Evolutionary conservation across 2,329 filamentous ascomycete genomes (phyloP).

Genomic region (Verticillium isaacii): DNA sequence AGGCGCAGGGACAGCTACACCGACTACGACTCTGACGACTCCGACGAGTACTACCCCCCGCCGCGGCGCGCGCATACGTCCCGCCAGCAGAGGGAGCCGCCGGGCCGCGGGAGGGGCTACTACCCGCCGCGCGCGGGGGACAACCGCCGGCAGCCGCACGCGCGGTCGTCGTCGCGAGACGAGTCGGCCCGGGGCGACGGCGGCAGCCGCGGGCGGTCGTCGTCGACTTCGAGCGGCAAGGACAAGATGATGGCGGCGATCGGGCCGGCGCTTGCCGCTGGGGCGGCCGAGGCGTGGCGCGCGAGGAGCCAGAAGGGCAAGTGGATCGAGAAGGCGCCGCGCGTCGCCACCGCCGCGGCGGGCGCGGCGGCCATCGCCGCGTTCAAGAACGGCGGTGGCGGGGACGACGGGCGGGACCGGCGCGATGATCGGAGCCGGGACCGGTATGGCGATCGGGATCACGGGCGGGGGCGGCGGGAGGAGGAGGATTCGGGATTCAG

Average conservation of each 20-base stretch:
- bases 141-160: neutral
- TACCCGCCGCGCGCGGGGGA: conserved; percentile 1
- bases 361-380: conserved; percentile 13
- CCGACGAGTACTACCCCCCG: conserved; percentile 5
- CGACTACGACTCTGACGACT: conserved; percentile 6
- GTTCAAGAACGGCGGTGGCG: conserved; percentile 6
- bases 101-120: neutral
- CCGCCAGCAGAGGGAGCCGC: neutral
- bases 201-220: conserved; percentile 1
- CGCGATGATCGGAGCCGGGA: neutral
- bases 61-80: neutral
- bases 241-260: conserved; percentile 9
- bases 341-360: conserved; percentile 11
- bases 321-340: conserved; percentile 9
- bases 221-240: neutral
- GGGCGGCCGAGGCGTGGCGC: conserved; percentile 10
- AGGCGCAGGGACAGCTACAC: neutral
- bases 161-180: neutral
- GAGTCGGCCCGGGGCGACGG: neutral
- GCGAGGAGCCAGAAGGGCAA: conserved; percentile 10
- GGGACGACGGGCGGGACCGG: neutral
- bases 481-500: neutral
- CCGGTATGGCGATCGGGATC: neutral
- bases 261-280: conserved; percentile 9
- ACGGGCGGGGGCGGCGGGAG: neutral